Conservation (phyloP, 176 grass and related monocot genomes). For the Phoenix roebelenii region DNA sequence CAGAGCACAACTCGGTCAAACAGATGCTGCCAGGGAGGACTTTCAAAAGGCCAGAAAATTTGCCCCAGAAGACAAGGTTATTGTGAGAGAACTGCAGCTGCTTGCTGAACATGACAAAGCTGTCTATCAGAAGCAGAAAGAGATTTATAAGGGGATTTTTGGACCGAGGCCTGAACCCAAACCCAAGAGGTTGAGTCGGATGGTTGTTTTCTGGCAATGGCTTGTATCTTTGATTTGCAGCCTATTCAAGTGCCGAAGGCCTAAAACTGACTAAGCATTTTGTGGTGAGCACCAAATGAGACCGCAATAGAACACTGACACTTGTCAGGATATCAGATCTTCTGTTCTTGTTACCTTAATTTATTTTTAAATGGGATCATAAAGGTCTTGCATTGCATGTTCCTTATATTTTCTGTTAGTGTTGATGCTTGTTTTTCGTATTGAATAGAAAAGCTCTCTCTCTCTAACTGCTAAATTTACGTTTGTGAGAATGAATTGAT, state of each 20-base stretch:
- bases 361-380: no score
- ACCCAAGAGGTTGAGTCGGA: slow-evolving; percentile 33
- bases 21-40: slow-evolving; percentile 63
- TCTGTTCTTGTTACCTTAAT: no score
- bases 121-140: slow-evolving; percentile 79
- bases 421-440: no score
- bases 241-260: slow-evolving; percentile 12
- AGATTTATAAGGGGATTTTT: slow-evolving; percentile 88
- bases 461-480: no score
- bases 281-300: no score
- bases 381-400: no score
- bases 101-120: slow-evolving; percentile 63
- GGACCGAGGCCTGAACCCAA: slow-evolving; percentile 56
- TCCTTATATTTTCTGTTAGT: no score
- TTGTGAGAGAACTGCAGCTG: slow-evolving; percentile 45
- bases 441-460: no score
- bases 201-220: slow-evolving; percentile 59
- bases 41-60: slow-evolving; percentile 70
- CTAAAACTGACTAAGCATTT: no score
- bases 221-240: slow-evolving; percentile 36
- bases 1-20: slow-evolving; percentile 76
- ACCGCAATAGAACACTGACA: no score
- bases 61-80: slow-evolving; percentile 55
- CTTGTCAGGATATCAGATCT: no score
- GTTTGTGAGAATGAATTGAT: no score